Evolutionary conservation across 2,329 filamentous ascomycete species (phyloP).

Genomic region (Lachnellula arida): DNA sequence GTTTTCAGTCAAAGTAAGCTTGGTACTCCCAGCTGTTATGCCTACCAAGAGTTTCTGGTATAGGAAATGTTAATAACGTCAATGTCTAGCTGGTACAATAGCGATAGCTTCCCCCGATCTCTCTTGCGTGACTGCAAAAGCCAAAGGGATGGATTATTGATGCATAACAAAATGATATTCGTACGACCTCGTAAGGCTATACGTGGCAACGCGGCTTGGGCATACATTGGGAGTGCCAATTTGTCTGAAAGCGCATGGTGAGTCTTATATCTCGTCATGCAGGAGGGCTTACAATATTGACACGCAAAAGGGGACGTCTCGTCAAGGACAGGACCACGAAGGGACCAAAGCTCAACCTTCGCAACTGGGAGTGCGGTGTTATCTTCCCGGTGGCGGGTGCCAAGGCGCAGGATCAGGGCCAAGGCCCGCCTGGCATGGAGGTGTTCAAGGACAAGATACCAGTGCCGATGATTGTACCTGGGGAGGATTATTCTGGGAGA

Average conservation of each 20-base stretch:
- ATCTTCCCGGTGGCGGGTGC: conserved; percentile 53
- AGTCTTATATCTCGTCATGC: conserved; percentile 31
- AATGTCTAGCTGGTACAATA: conserved; percentile 49
- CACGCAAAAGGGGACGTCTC: conserved; percentile 64
- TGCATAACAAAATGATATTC: conserved; percentile 78
- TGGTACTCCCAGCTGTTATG: conserved; percentile 26
- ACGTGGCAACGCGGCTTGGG: conserved; percentile 53
- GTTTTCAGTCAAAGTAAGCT: conserved; percentile 57
- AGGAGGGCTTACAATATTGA: neutral
- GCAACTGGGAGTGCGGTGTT: conserved; percentile 96
- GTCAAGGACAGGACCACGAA: conserved; percentile 64
- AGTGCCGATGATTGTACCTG: conserved; percentile 60
- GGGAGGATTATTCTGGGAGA: conserved; percentile 33
- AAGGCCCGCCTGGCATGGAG: conserved; percentile 26
- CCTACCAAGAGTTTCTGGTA: neutral
- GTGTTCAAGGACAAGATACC: conserved; percentile 53
- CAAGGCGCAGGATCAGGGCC: neutral
- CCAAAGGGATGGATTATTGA: conserved; percentile 64
- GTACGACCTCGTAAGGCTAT: conserved; percentile 34
- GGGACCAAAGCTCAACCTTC: conserved; percentile 70
- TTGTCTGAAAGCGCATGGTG: conserved; percentile 90
- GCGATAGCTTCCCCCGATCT: conserved; percentile 62
- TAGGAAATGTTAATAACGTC: neutral
- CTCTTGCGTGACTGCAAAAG: conserved; percentile 74
- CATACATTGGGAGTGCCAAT: conserved; percentile 87